Percentiles rank a stretch among this genome's conserved stretches.
phyloP scores from a whole-genome alignment of 495 filamentous ascomycete genomes.

The Penicillium robsamsonii region DNA sequence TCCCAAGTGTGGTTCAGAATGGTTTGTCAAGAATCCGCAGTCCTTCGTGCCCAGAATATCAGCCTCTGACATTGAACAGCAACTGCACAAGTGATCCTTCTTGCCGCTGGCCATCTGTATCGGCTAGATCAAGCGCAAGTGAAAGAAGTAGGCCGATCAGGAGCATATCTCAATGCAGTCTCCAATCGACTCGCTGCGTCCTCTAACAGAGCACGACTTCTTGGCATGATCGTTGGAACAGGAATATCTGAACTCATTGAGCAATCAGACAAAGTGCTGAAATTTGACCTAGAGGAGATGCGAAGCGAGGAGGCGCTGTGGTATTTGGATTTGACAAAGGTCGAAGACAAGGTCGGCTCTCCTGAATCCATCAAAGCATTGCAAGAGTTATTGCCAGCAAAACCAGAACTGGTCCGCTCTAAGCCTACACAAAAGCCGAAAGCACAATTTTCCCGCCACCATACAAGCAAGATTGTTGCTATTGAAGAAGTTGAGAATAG shows the following conservation, averaged over 20 bases:
- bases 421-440: constrained; percentile 20
- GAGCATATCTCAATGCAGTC: constrained; percentile 68
- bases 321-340: constrained; percentile 65
- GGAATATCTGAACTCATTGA: constrained; percentile 79
- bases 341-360: constrained; percentile 63
- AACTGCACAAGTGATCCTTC: constrained; percentile 74
- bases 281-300: constrained; percentile 82
- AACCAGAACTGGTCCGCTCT: constrained; percentile 3
- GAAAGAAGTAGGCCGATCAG: constrained; percentile 63
- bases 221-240: constrained; percentile 88
- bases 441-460: constrained; percentile 14
- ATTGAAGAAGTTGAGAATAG: constrained; percentile 65
- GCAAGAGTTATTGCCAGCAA: constrained; percentile 1
- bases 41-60: background rate
- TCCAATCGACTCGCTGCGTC: constrained; percentile 83
- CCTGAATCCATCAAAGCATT: constrained; percentile 48
- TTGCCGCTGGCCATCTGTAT: constrained; percentile 73
- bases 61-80: constrained; percentile 39
- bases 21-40: constrained; percentile 44
- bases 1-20: constrained; percentile 81
- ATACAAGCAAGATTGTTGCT: constrained; percentile 53
- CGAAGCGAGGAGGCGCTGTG: constrained; percentile 67
- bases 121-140: constrained; percentile 59
- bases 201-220: constrained; percentile 69
- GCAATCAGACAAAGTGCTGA: constrained; percentile 66